Conservation (phyloP, 768 basidiomycete species). For the Mycena galopus region DNA sequence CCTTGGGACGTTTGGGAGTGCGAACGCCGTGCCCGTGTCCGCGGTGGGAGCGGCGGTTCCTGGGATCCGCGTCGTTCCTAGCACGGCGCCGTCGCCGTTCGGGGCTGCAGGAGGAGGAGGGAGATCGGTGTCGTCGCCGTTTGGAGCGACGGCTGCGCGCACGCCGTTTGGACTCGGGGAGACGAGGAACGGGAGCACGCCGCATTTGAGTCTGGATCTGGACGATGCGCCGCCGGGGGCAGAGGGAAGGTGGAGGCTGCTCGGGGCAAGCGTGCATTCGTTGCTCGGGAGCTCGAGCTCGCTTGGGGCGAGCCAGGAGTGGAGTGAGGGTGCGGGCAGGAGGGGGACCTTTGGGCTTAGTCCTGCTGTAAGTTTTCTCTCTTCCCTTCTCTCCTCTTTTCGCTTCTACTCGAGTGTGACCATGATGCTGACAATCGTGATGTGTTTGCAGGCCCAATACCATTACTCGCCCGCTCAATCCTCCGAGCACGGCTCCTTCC, state of each 20-base stretch:
- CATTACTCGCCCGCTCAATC: constrained; percentile 7
- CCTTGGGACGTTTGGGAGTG: constrained; percentile 31
- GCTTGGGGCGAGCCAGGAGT: no score
- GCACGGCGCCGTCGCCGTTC: background rate
- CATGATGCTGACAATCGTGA: background rate
- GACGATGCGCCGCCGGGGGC: constrained; percentile 37
- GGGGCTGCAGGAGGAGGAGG: background rate
- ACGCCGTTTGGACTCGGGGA: background rate
- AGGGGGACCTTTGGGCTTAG: constrained; percentile 29
- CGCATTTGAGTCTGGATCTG: constrained; percentile 32
- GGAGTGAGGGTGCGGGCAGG: constrained; percentile 11
- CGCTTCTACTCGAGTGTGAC: background rate
- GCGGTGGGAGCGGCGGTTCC: background rate
- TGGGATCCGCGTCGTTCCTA: constrained; percentile 23
- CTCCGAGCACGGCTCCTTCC: constrained; percentile 36
- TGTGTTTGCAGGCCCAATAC: constrained; percentile 23
- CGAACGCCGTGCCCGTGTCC: background rate
- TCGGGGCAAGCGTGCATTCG: constrained; percentile 23
- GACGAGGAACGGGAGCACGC: background rate
- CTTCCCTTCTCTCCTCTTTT: background rate
- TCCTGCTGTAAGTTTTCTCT: background rate
- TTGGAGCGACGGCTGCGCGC: background rate
- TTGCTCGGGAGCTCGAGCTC: constrained; percentile 10
- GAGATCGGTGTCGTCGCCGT: no score
- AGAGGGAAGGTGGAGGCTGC: constrained; percentile 28